These are phyloP conservation scores for Symbiodinium pilosum DNA, from an alignment of 73 alveolate species.

Conservation along the genomic window DNA sequence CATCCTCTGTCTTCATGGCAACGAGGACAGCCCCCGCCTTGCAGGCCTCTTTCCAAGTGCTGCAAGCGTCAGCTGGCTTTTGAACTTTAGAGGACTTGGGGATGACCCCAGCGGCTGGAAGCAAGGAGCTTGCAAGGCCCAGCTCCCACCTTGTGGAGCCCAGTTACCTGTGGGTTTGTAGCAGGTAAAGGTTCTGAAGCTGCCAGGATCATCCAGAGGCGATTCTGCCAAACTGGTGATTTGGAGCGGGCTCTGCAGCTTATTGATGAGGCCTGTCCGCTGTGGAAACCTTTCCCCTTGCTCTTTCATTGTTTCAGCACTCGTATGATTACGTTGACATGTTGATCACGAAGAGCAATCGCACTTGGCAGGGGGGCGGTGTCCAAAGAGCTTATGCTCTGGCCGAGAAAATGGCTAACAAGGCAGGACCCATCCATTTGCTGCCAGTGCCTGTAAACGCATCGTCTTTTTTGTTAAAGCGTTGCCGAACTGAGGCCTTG, in stretches of 20 bases:
- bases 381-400: slow-evolving; percentile 1
- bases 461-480: background rate
- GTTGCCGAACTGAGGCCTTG: slow-evolving; percentile 19
- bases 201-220: slow-evolving; percentile 55
- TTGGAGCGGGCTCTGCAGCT: slow-evolving; percentile 70
- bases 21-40: slow-evolving; percentile 50
- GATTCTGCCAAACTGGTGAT: slow-evolving; percentile 8
- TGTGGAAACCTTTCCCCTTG: no score
- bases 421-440: no score
- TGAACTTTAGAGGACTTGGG: slow-evolving; percentile 30
- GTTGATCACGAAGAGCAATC: background rate
- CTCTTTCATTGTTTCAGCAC: no score
- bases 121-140: slow-evolving; percentile 63
- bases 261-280: slow-evolving; percentile 16
- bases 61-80: no score
- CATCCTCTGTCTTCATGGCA: slow-evolving; percentile 73
- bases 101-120: slow-evolving; percentile 26
- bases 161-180: no score
- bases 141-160: no score
- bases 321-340: no score
- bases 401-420: slow-evolving; percentile 47
- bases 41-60: no score
- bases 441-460: background rate
- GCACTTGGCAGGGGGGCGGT: slow-evolving; percentile 12
- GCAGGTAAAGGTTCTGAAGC: no score